phyloP scores from a whole-genome alignment of 768 basidiomycete species.

The Jaapia argillacea region DNA sequence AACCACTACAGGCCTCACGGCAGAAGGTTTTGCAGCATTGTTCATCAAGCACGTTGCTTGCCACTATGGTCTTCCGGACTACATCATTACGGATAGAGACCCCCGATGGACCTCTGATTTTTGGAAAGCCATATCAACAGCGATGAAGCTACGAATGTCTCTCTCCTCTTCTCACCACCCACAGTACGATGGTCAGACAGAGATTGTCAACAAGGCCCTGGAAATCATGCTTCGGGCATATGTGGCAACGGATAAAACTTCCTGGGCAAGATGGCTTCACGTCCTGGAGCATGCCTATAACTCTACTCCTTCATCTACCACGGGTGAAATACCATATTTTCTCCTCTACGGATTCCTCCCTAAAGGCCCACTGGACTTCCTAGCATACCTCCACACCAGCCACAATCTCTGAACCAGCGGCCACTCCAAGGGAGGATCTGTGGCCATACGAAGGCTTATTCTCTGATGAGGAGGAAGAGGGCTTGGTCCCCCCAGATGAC shows the following conservation, averaged over 20 bases:
- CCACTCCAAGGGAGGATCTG: no score
- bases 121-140: not conserved
- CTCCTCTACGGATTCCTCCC: not conserved
- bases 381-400: no score
- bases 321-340: not conserved
- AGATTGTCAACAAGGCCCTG: constrained; percentile 10
- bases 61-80: not conserved
- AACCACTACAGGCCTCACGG: not conserved
- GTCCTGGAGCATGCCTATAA: not conserved
- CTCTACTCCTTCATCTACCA: not conserved
- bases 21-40: not conserved
- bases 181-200: constrained; percentile 11
- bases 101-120: not conserved
- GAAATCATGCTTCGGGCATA: constrained; percentile 9
- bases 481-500: no score
- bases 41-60: not conserved
- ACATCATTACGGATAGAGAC: no score
- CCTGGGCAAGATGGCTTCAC: not conserved
- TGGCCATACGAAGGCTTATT: no score
- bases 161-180: no score
- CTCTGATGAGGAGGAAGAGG: no score
- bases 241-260: not conserved
- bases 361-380: not conserved
- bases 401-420: no score
- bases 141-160: not conserved